Base-by-base conservation (phyloP, 352 stramenopile species). In the Globisporangium sylvaticum region DNA sequence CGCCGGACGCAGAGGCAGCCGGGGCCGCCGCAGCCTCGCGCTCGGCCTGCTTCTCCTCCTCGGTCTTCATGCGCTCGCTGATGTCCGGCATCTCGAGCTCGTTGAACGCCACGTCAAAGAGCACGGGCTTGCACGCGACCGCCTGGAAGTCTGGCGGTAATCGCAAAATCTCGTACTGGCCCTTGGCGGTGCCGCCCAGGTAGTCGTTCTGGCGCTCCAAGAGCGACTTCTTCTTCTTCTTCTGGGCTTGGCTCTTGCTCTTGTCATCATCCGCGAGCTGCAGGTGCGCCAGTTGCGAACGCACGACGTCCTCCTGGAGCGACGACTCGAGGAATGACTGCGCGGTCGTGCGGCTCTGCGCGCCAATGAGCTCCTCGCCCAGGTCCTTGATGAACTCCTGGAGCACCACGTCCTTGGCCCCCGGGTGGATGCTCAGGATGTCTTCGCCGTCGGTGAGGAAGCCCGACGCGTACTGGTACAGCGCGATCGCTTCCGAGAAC, bases 91-190 rank as follows among this genome's bases (percentile, higher is more conserved):
- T 84, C 66, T 90, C 83, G 52, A 95, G 76, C 73, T 92, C 87
- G 60, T 89, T 91, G 65, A 92, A 91, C 46, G 87, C 84, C 60
- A 92, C 77, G 66, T 95, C 87, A 55, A 95, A 93, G 9, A 95
- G 75, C 65, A 95, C 74, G 15, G 87, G 87, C 74, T 95, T 95
- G 78, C 74, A 86, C 29, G 84, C 77, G 10, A 92, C 68, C 14
- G 87, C 71, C 58, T 75, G 75, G 62, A 93, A 89, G 59, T 81
- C 73, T 3, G 87, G 87, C 20, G 82, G 83, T 31, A 92, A 71
- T 60, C 78, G 77, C 52, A 95, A 70, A 32, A 95, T 70, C 63
- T 92, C 84, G 68, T 81, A 80, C 24, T 80, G 61, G n/a, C 75
- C 73, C 58, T 83, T 83, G 24, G 79, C 69, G 29, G 69, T 80